Conservation (phyloP, 768 basidiomycete genomes). For the Pisolithus tinctorius region DNA sequence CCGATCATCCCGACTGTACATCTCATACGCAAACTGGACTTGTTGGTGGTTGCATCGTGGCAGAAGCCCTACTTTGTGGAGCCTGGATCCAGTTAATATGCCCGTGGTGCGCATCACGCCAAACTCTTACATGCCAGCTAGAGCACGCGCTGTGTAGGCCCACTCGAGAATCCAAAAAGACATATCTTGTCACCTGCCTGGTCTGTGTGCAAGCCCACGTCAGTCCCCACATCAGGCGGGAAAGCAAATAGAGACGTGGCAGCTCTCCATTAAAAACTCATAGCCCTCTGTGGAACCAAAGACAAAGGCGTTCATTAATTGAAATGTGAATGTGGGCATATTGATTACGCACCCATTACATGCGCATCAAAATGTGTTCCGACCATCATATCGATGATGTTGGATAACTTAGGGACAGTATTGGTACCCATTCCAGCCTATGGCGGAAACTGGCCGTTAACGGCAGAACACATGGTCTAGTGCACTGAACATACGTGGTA, state of each 20-base stretch:
- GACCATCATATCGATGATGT: conserved; percentile 54
- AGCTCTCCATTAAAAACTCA: conserved; percentile 75
- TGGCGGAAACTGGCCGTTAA: neutral
- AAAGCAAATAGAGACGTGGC: conserved; percentile 31
- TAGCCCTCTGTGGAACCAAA: conserved; percentile 47
- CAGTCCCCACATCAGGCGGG: too few relatives aligned
- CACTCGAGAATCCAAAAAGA: conserved; percentile 77
- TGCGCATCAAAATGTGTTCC: conserved; percentile 59
- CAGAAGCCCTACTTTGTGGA: conserved; percentile 67
- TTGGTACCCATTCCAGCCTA: conserved; percentile 74
- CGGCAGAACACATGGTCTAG: neutral
- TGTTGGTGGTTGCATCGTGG: conserved; percentile 68
- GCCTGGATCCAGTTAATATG: conserved; percentile 24
- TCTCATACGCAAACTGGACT: conserved; percentile 63
- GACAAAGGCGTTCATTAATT: neutral
- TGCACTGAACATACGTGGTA: conserved; percentile 47
- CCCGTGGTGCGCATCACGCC: neutral
- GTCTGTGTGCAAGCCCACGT: conserved; percentile 30
- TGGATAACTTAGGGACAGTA: conserved; percentile 49
- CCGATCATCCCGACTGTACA: conserved; percentile 57
- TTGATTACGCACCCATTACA: conserved; percentile 49
- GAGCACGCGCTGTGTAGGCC: conserved; percentile 67
- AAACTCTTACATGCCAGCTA: conserved; percentile 60
- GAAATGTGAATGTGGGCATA: neutral
- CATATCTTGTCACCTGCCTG: conserved; percentile 66